Evolutionary conservation across 371 early-diverging fungal species (phyloP).

Genomic region (Quaeritorhiza haematococci): DNA sequence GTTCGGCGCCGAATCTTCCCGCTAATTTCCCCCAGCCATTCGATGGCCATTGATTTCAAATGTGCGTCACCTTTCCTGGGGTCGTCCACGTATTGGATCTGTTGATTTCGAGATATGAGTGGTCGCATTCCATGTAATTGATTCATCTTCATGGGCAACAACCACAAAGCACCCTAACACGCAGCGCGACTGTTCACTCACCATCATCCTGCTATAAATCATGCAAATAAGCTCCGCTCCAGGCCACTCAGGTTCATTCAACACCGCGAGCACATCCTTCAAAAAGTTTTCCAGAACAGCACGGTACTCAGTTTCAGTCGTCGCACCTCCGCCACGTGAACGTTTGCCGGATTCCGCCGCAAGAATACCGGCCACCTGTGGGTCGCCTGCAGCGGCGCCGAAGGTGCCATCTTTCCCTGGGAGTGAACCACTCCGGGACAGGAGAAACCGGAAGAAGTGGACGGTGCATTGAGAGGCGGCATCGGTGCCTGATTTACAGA

Average conservation of each 20-base stretch:
- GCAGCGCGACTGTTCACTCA: no score
- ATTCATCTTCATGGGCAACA: no score
- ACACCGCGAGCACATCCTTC: conserved; percentile 63
- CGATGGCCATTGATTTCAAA: conserved; percentile 67
- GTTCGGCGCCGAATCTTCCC: conserved; percentile 8
- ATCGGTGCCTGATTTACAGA: conserved; percentile 41
- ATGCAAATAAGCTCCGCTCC: conserved; percentile 67
- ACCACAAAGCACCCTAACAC: no score
- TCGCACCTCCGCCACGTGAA: conserved; percentile 15
- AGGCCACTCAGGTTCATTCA: conserved; percentile 90
- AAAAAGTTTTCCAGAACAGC: conserved; percentile 62
- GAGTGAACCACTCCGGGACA: conserved; percentile 19
- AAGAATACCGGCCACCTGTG: conserved; percentile 13
- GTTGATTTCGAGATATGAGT: no score
- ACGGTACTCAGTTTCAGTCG: conserved; percentile 72
- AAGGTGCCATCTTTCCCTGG: conserved; percentile 1
- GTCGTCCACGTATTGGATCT: conserved; percentile 57
- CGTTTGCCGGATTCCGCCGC: conserved; percentile 31
- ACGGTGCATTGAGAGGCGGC: conserved; percentile 56
- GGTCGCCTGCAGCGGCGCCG: conserved; percentile 7
- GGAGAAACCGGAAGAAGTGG: conserved; percentile 60
- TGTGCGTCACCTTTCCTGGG: conserved; percentile 49
- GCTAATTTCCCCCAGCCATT: conserved; percentile 58
- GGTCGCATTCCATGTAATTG: no score
- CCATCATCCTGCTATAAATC: conserved; percentile 61